These are phyloP conservation scores for Lagerstroemia speciosa DNA, from an alignment of 345 rosid genomes.

Conservation along the genomic window DNA sequence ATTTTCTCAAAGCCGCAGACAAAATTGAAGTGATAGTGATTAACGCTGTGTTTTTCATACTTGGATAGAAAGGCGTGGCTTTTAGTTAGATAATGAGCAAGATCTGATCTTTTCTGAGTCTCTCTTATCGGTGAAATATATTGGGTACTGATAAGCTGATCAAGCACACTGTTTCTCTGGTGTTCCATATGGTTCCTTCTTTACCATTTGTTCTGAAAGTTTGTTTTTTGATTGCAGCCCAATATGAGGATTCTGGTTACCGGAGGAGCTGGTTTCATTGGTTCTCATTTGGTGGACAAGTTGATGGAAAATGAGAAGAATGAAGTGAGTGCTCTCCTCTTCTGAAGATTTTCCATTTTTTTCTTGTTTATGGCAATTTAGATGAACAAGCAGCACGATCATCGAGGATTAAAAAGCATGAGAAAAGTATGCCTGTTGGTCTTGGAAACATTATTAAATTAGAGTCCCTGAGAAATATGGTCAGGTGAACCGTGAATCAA, in stretches of 20 bases:
- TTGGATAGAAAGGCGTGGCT: neutral
- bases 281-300: conserved; percentile 90
- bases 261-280: conserved; percentile 98
- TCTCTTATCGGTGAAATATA: neutral
- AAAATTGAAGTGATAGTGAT: neutral
- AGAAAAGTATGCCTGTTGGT: too few relatives aligned
- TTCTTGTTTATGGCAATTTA: neutral
- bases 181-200: too few relatives aligned
- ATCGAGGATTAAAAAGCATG: too few relatives aligned
- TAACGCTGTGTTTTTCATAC: neutral
- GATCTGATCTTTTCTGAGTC: neutral
- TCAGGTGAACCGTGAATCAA: too few relatives aligned
- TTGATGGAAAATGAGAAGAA: conserved; percentile 94
- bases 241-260: conserved; percentile 90
- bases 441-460: too few relatives aligned
- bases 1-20: neutral
- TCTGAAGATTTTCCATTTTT: neutral
- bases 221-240: conserved; percentile 37
- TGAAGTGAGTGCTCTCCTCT: conserved; percentile 13
- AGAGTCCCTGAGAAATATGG: too few relatives aligned
- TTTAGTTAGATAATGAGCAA: neutral
- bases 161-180: too few relatives aligned
- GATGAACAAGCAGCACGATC: neutral
- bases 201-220: neutral
- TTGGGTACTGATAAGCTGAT: too few relatives aligned